Conservation (phyloP, 2,329 filamentous ascomycete species). For the Rhytidhysteron rufulum region DNA sequence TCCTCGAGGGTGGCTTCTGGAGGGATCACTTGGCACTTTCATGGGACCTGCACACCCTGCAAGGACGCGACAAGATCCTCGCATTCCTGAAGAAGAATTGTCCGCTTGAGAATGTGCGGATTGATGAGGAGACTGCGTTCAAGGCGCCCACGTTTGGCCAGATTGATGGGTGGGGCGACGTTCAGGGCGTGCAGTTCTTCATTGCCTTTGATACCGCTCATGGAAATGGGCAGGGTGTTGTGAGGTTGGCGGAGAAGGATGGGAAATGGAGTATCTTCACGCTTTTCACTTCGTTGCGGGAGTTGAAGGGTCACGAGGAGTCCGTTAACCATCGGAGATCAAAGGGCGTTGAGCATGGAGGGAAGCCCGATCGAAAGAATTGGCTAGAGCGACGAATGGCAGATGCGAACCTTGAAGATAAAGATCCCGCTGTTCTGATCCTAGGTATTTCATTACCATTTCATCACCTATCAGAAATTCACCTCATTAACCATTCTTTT, state of each 20-base stretch:
- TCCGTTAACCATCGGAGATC: constrained; percentile 18
- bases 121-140: constrained; percentile 26
- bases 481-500: too few species aligned
- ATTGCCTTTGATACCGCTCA: constrained; percentile 26
- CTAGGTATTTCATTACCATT: too few species aligned
- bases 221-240: constrained; percentile 29
- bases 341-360: too few species aligned
- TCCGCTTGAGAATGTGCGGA: constrained; percentile 22
- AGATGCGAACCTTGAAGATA: too few species aligned
- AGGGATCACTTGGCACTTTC: constrained; percentile 56
- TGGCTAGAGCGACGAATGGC: too few species aligned
- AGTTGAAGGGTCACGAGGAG: constrained; percentile 35
- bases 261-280: constrained; percentile 40
- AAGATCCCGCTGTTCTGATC: too few species aligned
- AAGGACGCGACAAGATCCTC: constrained; percentile 41
- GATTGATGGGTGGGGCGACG: constrained; percentile 26
- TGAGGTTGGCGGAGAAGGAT: constrained; percentile 30
- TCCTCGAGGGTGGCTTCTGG: constrained; percentile 53
- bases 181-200: constrained; percentile 24
- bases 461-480: too few species aligned
- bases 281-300: constrained; percentile 33
- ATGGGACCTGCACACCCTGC: constrained; percentile 54
- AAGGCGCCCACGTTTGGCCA: constrained; percentile 21
- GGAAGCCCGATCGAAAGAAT: too few species aligned
- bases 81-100: constrained; percentile 31